phyloP scores from a whole-genome alignment of 2,329 filamentous ascomycete species.

The Penicillium brasilianum region DNA sequence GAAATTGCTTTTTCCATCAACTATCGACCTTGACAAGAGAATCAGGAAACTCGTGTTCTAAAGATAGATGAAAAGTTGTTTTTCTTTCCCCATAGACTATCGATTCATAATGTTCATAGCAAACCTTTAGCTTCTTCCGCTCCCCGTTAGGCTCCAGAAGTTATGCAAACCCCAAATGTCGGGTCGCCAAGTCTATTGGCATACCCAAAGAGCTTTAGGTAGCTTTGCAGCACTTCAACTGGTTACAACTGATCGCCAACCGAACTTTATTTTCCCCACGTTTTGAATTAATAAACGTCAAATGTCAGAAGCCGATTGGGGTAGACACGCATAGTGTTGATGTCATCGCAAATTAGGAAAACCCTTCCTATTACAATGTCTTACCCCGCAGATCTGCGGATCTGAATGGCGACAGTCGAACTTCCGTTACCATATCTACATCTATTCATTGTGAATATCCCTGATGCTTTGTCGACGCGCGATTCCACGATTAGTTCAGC shows the following conservation, averaged over 20 bases:
- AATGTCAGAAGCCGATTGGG: not conserved
- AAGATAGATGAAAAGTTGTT: too few species aligned
- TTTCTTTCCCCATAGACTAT: too few species aligned
- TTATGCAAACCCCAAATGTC: not conserved
- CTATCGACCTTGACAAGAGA: too few species aligned
- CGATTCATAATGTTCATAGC: too few species aligned
- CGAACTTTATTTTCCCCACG: conserved; percentile 2
- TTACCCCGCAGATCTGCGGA: conserved; percentile 1
- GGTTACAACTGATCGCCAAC: not conserved
- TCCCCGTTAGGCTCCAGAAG: not conserved
- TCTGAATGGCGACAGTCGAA: not conserved
- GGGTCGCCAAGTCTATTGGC: not conserved
- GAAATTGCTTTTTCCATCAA: too few species aligned
- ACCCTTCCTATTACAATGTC: not conserved
- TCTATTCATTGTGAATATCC: not conserved
- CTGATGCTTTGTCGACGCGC: conserved; percentile 12
- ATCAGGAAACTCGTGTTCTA: too few species aligned
- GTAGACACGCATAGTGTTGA: not conserved
- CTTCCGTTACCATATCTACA: not conserved
- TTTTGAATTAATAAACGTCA: not conserved
- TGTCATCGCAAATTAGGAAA: conserved; percentile 1
- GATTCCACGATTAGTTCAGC: conserved; percentile 8
- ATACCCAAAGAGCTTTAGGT: not conserved
- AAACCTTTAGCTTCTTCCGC: not conserved
- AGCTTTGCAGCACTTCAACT: not conserved